Conservation (phyloP, 441 rosid species). For the Bocquillonia castaneifolia region DNA sequence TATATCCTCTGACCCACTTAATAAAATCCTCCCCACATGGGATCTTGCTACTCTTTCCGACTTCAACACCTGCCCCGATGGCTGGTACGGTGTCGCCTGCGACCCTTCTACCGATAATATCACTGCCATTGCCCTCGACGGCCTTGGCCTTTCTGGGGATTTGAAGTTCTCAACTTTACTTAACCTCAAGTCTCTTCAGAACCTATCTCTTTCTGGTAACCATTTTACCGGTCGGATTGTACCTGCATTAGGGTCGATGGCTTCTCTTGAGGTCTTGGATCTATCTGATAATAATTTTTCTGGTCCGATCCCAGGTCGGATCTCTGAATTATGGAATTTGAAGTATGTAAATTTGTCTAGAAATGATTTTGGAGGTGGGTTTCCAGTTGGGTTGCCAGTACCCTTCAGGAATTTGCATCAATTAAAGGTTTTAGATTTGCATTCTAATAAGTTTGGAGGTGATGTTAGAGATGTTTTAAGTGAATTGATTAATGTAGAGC, state of each 20-base stretch:
- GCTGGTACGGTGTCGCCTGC: slow-evolving; percentile 68
- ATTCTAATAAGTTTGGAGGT: slow-evolving; percentile 48
- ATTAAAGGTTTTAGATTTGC: slow-evolving; percentile 68
- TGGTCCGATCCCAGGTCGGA: slow-evolving; percentile 86
- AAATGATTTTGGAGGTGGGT: slow-evolving; percentile 65
- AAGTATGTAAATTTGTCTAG: slow-evolving; percentile 63
- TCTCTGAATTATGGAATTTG: slow-evolving; percentile 65
- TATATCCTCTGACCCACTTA: slow-evolving; percentile 45
- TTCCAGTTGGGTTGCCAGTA: slow-evolving; percentile 42
- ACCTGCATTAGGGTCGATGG: slow-evolving; percentile 73
- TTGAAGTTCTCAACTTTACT: slow-evolving; percentile 65
- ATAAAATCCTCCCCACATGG: slow-evolving; percentile 46
- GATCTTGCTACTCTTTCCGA: slow-evolving; percentile 28
- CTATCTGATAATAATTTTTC: slow-evolving; percentile 69
- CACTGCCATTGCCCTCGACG: slow-evolving; percentile 52
- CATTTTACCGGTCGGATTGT: slow-evolving; percentile 73
- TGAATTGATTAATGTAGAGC: slow-evolving; percentile 65
- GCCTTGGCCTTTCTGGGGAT: slow-evolving; percentile 61
- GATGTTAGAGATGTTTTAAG: slow-evolving; percentile 49
- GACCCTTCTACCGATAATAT: slow-evolving; percentile 45
- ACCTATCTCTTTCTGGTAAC: slow-evolving; percentile 70
- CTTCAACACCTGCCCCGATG: slow-evolving; percentile 40
- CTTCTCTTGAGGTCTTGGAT: slow-evolving; percentile 68
- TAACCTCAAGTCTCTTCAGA: slow-evolving; percentile 51
- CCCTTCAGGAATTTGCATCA: slow-evolving; percentile 61